Percentiles rank a stretch among this genome's conserved stretches.
phyloP scores from a whole-genome alignment of 148 eudicot species.

The Salicornia ramosissima region DNA sequence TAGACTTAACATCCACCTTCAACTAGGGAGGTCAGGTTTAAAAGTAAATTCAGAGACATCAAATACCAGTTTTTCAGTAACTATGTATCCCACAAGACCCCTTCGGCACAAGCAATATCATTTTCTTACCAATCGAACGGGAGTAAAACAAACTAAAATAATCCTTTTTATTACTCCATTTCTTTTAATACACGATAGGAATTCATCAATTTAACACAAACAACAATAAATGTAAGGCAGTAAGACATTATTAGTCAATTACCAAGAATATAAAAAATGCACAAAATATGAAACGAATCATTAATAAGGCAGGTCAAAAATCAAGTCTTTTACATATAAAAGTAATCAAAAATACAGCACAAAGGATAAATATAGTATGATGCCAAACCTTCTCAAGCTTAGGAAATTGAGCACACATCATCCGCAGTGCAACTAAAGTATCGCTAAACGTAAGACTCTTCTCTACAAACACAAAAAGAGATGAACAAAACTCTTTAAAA shows the following conservation, averaged over 20 bases:
- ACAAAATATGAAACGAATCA: background rate
- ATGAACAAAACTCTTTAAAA: background rate
- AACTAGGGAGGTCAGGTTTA: no score
- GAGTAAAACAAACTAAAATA: no score
- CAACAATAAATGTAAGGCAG: background rate
- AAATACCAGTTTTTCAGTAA: no score
- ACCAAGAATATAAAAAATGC: background rate
- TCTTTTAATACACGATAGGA: no score
- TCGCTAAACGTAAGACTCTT: constrained; percentile 72
- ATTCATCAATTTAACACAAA: no score
- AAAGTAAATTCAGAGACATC: no score
- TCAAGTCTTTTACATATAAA: background rate
- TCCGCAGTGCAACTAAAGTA: constrained; percentile 74
- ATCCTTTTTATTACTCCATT: no score
- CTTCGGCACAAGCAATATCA: no score
- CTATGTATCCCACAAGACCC: no score
- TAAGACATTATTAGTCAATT: background rate
- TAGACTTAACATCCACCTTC: no score
- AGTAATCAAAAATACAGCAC: background rate
- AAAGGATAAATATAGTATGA: background rate
- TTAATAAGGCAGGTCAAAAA: background rate
- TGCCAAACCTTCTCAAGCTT: constrained; percentile 53
- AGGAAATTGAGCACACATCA: constrained; percentile 96
- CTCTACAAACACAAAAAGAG: constrained; percentile 34
- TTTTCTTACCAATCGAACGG: no score